These are phyloP conservation scores for Hypoxylon sp. DNA, from an alignment of 2,329 filamentous ascomycete genomes.

Conservation along the genomic window DNA sequence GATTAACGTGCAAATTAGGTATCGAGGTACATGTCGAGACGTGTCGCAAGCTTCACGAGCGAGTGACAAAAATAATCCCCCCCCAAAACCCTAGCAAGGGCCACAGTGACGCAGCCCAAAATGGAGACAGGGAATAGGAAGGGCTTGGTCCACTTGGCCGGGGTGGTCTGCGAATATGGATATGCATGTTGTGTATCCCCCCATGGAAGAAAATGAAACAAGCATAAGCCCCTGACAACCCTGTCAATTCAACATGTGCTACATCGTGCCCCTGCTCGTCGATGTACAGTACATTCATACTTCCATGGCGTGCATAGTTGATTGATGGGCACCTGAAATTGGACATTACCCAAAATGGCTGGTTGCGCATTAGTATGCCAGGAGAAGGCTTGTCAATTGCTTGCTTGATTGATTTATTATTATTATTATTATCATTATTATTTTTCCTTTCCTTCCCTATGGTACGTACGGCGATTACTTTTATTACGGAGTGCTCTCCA, in stretches of 20 bases:
- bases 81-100: constrained; percentile 35
- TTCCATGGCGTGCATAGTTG: constrained; percentile 32
- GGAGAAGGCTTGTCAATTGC: constrained; percentile 29
- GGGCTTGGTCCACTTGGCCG: constrained; percentile 19
- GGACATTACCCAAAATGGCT: constrained; percentile 41
- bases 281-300: constrained; percentile 45
- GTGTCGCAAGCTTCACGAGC: constrained; percentile 36
- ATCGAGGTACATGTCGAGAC: constrained; percentile 39
- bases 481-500: constrained; percentile 4
- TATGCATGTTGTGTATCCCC: constrained; percentile 28
- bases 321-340: constrained; percentile 45
- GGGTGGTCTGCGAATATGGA: constrained; percentile 24
- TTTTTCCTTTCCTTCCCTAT: not conserved
- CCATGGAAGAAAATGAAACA: constrained; percentile 48
- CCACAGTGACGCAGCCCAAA: constrained; percentile 45
- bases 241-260: constrained; percentile 38
- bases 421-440: constrained; percentile 6
- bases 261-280: constrained; percentile 25
- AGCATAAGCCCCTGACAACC: constrained; percentile 45
- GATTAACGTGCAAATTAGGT: constrained; percentile 31
- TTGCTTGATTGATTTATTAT: constrained; percentile 9
- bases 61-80: constrained; percentile 47
- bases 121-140: constrained; percentile 39
- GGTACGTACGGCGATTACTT: not conserved
- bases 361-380: constrained; percentile 22